A percentile compares a stretch with the other conserved stretches of the same genome.
Evolutionary conservation across 164 flowering plant species (phyloP).

Genomic region (Liriodendron chinense): DNA sequence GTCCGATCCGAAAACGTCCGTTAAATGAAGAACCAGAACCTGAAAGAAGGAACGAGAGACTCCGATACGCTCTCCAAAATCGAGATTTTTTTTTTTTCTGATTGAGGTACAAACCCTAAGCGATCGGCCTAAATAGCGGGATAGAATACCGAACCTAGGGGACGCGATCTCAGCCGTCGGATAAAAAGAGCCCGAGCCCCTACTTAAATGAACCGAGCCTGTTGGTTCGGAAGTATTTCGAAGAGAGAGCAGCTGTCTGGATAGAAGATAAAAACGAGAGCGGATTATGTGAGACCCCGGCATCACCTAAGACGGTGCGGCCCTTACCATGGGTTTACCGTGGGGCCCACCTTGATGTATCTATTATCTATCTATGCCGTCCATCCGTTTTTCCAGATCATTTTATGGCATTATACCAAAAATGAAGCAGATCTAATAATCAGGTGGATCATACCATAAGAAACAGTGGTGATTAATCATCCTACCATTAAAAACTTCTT

Average conservation of each 20-base stretch:
- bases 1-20: neutral
- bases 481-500: too few relatives aligned
- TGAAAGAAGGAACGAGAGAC: neutral
- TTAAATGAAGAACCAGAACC: neutral
- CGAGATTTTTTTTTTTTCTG: neutral
- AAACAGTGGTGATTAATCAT: too few relatives aligned
- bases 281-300: neutral
- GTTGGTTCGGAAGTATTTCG: neutral
- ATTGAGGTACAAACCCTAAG: neutral
- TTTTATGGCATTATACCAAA: too few relatives aligned
- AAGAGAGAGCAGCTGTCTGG: neutral
- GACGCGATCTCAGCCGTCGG: neutral
- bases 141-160: too few relatives aligned
- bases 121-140: neutral
- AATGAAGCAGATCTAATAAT: too few relatives aligned
- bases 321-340: too few relatives aligned
- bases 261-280: neutral
- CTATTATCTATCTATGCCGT: too few relatives aligned
- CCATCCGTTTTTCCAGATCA: too few relatives aligned
- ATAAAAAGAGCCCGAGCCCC: neutral
- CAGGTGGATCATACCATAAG: too few relatives aligned
- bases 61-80: neutral
- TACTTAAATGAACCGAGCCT: neutral
- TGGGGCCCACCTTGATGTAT: too few relatives aligned
- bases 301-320: too few relatives aligned